Percentiles rank a stretch among this genome's conserved stretches.
These are phyloP conservation scores for Salvia hispanica DNA, from an alignment of 257 asterid genomes.

Conservation along the genomic window DNA sequence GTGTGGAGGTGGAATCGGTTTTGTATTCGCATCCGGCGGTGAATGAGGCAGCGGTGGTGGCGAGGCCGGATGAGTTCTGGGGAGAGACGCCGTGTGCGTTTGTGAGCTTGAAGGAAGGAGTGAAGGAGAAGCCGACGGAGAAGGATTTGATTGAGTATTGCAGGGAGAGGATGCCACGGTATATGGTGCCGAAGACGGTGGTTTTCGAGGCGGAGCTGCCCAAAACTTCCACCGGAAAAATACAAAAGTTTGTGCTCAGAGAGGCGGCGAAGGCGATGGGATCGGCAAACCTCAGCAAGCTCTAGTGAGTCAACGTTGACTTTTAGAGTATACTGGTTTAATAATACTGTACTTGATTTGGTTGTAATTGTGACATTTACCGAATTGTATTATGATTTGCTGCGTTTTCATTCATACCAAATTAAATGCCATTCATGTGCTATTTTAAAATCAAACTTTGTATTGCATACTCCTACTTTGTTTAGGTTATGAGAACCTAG, in stretches of 20 bases:
- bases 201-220: conserved; percentile 68
- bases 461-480: too few relatives aligned
- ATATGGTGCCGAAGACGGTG: conserved; percentile 74
- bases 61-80: conserved; percentile 77
- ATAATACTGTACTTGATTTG: too few relatives aligned
- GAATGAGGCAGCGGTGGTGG: conserved; percentile 88
- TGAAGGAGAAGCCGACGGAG: conserved; percentile 45
- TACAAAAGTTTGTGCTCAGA: conserved; percentile 66
- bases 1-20: conserved; percentile 81
- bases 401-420: too few relatives aligned
- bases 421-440: too few relatives aligned
- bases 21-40: conserved; percentile 70
- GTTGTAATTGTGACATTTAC: too few relatives aligned
- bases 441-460: too few relatives aligned
- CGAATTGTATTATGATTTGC: too few relatives aligned
- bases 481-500: too few relatives aligned
- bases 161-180: conserved; percentile 54
- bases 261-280: conserved; percentile 60
- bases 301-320: conserved; percentile 24
- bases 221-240: conserved; percentile 80
- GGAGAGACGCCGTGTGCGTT: conserved; percentile 89
- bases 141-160: conserved; percentile 56
- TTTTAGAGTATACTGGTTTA: too few relatives aligned
- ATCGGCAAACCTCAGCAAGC: conserved; percentile 37
- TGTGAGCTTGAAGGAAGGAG: conserved; percentile 57